Base-by-base conservation (phyloP, 371 early-diverging fungal genomes). In the Choanephora cucurbitarum region DNA sequence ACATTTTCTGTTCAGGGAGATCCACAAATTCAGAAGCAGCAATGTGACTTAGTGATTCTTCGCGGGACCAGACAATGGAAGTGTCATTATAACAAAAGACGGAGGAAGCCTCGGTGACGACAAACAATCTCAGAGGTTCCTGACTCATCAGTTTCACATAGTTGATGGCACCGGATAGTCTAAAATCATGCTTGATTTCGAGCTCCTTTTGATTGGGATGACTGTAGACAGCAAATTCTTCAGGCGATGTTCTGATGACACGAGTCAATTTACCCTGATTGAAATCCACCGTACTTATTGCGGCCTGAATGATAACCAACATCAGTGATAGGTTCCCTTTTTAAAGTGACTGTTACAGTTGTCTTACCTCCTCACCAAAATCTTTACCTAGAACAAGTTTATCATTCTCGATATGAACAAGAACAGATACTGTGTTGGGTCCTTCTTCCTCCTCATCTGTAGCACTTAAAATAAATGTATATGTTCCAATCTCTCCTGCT, bases 1-100 rank as follows among this genome's bases (percentile, higher is more conserved):
- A 87, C 49, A 85, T 65, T 40, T 83, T 79, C 44, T 80, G 75
- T 55, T 91, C 91, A 5, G 95, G 94, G 17, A 94, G 76, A 43
- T 93, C 93, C 48, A 96, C 64, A 62, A 93, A 92, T 56, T 81
- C 89, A 34, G 88, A 77, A n/a, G 82, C 82, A 1, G 74, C 72
- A 7, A 80, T 73, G 33, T 86, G 78, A 0, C 91, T 83, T 57
- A 95, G 75, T 14, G 91, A 79, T 69, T 96, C 97, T 47, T 94
- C 90, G 33, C 94, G 87, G 22, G 85, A 79, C 97, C 97, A 96
- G 5, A 77, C 24, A 9, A 62, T 31, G 15, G 65, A 69, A 4
- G 71, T 60, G 22, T 61, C 72, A 19, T 75, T 67, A 44, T 80
- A 79, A 41, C 81, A 65, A 18, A 86, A 85, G 0, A 85, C 85